Percentiles rank a stretch among this genome's conserved stretches.
Conservation (phyloP, 345 rosid species). For the Brassica nigra region DNA sequence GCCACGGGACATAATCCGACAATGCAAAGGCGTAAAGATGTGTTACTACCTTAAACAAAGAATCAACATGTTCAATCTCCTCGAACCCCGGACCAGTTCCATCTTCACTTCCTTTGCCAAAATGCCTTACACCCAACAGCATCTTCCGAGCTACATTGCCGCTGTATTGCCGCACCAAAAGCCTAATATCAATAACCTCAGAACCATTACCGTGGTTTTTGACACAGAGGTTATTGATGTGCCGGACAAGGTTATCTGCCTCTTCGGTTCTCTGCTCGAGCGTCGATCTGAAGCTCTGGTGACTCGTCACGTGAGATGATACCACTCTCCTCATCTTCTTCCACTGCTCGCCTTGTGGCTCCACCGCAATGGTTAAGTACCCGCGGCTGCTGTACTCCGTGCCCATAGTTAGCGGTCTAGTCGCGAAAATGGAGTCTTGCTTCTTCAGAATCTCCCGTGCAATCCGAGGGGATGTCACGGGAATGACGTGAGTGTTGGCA, state of each 20-base stretch:
- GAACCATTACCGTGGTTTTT: background rate
- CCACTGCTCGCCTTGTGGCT: background rate
- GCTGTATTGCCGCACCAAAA: background rate
- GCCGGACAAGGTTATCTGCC: background rate
- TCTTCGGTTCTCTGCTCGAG: background rate
- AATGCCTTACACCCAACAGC: background rate
- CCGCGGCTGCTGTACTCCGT: background rate
- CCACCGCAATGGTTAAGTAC: background rate
- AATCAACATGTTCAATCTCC: background rate
- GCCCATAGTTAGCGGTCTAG: background rate
- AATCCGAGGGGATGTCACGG: background rate
- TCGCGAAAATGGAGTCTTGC: conserved; percentile 2
- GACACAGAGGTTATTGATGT: background rate
- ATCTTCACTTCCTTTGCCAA: background rate
- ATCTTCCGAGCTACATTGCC: background rate
- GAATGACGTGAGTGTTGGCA: background rate
- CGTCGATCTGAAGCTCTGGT: background rate
- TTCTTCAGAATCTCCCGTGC: background rate
- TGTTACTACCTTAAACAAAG: background rate
- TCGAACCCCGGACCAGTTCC: background rate
- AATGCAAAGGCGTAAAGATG: background rate
- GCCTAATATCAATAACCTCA: background rate
- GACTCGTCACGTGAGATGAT: background rate
- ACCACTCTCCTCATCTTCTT: conserved; percentile 1
- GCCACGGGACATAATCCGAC: conserved; percentile 1